Base-by-base conservation (phyloP, 805 yeast species). In the Wickerhamomyces strasburgensis region DNA sequence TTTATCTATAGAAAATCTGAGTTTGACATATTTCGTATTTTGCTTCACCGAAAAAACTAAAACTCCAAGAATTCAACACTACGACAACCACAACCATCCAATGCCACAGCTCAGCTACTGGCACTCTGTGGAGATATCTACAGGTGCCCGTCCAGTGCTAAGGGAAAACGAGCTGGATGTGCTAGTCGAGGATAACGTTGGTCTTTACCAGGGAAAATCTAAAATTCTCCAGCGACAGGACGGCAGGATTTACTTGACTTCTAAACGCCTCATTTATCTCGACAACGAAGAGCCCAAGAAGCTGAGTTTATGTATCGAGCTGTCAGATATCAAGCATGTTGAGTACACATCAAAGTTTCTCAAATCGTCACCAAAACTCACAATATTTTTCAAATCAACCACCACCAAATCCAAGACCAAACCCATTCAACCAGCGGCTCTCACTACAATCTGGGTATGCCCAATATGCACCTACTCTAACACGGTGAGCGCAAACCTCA, bases 401-500 rank as follows among this genome's bases (percentile, higher is more conserved):
- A 14, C 15, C 18, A 29, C 44, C 27, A 32, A 34, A 32, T 18
- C 31, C 3, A 15, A 30, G n/a, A 16, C 24, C n/a, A 16, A 36
- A 34, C 31, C 7, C 27, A 16, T 7, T 18, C 29, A 10, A 31
- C 34, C 28, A 40, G 31, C 16, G 14, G 6, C 5, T 27, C 32
- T 9, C 19, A 28, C 39, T n/a, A 46, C 43, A 2, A 43, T 38
- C 21, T 90, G 98, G 98, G 70, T 72, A 1, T 90, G 98, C 57
- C 81, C 83, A n/a, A 89, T 93, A 3, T 90, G 98, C 58, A 75
- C 77, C n/a, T 84, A 68, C 54, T 67, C 79, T 18, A 86, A 87
- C 51, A 58, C 56, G 9, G 47, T 73, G 3, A 54, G 57, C 6
- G 46, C 55, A 7, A 57, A 56, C 11, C 54, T 58, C 15, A 55